These are phyloP conservation scores for Solanum chiquidenum DNA, from an alignment of 257 asterid genomes.

Conservation along the genomic window DNA sequence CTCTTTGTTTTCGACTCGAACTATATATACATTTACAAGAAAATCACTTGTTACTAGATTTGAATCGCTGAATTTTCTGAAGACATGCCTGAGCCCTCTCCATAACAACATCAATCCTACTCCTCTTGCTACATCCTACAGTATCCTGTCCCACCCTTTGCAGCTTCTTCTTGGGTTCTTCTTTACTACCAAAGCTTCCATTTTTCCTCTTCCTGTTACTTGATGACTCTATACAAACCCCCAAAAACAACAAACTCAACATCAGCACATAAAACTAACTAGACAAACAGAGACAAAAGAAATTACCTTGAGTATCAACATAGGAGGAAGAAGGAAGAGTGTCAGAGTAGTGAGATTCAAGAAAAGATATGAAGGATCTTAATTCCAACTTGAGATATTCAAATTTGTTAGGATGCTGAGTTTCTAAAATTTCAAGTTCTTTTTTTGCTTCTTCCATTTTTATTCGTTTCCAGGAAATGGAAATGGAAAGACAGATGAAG, in stretches of 20 bases:
- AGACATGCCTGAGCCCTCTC: conserved; percentile 52
- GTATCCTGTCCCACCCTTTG: not conserved
- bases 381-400: conserved; percentile 40
- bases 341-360: conserved; percentile 15
- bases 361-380: conserved; percentile 31
- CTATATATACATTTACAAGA: not conserved
- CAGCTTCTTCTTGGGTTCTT: not conserved
- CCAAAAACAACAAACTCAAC: not conserved
- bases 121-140: conserved; percentile 9
- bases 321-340: conserved; percentile 9
- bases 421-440: conserved; percentile 48
- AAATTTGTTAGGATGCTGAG: conserved; percentile 35
- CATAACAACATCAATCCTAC: conserved; percentile 40
- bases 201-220: conserved; percentile 31
- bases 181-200: not conserved
- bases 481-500: not conserved
- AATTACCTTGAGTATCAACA: conserved; percentile 34
- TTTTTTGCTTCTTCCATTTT: conserved; percentile 40
- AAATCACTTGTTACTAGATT: conserved; percentile 18
- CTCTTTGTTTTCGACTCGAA: not conserved
- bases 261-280: not conserved
- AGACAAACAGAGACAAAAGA: not conserved
- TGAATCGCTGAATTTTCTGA: conserved; percentile 37
- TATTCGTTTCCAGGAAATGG: not conserved
- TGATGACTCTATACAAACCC: conserved; percentile 34